Base-by-base conservation (phyloP, 768 basidiomycete genomes). In the Tricholomella constricta region DNA sequence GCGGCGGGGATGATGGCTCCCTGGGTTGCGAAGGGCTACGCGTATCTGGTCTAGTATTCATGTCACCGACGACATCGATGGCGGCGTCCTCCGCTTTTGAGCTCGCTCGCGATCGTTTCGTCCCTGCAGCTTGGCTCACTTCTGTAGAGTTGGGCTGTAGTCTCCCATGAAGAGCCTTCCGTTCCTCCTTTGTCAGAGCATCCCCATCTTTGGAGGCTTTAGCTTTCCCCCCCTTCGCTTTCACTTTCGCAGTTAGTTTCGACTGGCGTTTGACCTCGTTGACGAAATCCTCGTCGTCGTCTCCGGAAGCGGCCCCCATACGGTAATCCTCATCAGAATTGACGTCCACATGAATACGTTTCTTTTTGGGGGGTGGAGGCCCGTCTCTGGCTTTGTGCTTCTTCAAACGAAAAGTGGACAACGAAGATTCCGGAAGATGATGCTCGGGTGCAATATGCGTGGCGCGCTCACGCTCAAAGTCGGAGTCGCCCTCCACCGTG, bases 101-200 rank as follows among this genome's bases (percentile, higher is more conserved):
- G 54, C 40, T 61, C 58, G 53, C 68, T 7, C 73, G 72, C 19
- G 66, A 47, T 38, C 74, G 67, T 46, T 67, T 65, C n/a, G 66
- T 69, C 35, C 63, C 63, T 43, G 65, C 61, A 31, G 56, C 61
- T 19, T 61, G 66, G 7, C 55, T 61, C 7, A 56, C 45, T 38
- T 55, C 62, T 32, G 45, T 46, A 26, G 58, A 43, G 9, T 69
- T 77, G 41, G 78, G 69, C 54, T 78, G 77, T 56, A 78, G 77
- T 54, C 69, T 75, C 73, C 68, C 51, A 62, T 35, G n/a, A 77
- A 64, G 32, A 72, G 70, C 43, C 65, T 74, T 50, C 68, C 62
- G 50, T 65, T 70, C 27, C 55, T 65, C 59, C 36, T 58, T 58
- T n/a, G 31, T 40, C 37, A 17, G 22, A 26, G 20, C 25, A 25